phyloP scores from a whole-genome alignment of 2,329 filamentous ascomycete species.

The Phialophora expanda region DNA sequence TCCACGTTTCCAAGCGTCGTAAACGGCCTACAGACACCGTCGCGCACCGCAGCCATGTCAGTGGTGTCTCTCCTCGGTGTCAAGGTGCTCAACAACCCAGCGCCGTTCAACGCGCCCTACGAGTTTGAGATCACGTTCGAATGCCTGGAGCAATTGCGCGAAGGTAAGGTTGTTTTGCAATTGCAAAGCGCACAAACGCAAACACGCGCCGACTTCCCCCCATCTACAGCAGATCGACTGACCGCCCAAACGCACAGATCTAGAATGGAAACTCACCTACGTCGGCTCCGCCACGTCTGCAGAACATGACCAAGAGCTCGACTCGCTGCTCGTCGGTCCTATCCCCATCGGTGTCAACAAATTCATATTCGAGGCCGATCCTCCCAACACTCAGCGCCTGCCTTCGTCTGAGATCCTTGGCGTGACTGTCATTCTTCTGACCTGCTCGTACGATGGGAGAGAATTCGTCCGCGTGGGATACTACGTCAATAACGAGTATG shows the following conservation, averaged over 20 bases:
- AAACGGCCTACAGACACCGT: background rate
- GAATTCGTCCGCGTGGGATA: slow-evolving; percentile 98
- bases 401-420: slow-evolving; percentile 94
- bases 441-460: slow-evolving; percentile 92
- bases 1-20: background rate
- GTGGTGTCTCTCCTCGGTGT: slow-evolving; percentile 95
- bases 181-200: background rate
- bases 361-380: slow-evolving; percentile 94
- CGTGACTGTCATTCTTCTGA: slow-evolving; percentile 94
- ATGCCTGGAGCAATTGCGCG: slow-evolving; percentile 91
- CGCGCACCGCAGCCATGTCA: slow-evolving; percentile 69
- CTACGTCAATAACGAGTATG: slow-evolving; percentile 99
- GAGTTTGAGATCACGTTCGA: slow-evolving; percentile 99
- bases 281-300: slow-evolving; percentile 97
- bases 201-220: background rate
- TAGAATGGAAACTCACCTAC: slow-evolving; percentile 99
- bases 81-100: slow-evolving; percentile 95
- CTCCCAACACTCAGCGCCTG: slow-evolving; percentile 87
- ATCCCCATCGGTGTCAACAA: slow-evolving; percentile 98
- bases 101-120: slow-evolving; percentile 89
- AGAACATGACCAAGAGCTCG: slow-evolving; percentile 97
- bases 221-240: slow-evolving; percentile 12
- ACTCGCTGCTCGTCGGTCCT: slow-evolving; percentile 94
- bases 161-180: slow-evolving; percentile 66
- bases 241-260: slow-evolving; percentile 62